Evolutionary conservation across 257 asterid genomes (phyloP), one percentile per base, ranked within the genome.

Genomic region (Penstemon davidsonii): DNA sequence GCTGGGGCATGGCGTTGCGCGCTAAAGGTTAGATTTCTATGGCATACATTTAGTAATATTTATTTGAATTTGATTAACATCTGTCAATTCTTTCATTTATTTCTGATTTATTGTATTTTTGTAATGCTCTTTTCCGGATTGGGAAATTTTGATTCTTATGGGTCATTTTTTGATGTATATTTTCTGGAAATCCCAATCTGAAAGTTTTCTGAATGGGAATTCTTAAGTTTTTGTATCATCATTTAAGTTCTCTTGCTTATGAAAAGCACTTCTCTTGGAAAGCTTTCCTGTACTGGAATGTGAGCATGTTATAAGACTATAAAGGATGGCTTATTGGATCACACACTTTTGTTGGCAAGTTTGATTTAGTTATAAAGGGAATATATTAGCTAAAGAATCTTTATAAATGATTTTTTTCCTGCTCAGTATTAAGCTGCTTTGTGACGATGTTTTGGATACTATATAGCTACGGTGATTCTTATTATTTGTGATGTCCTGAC

Each of bases 21-120:
- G 69, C 83, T 37, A 81, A 78, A 76, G 88, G 88, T 81, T 74
- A 74, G 75, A 64, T 66, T 54, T 72, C 55, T 51, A 36, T 41
- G 25, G 58, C 49, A 50, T 53, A 63, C 52, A 13, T 55, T 19
- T 7, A 7, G 55, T n/a, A 44, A 49, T 70, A 58, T 59, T 49
- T 40, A 41, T 64, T 64, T 51, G 59, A 11, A 4, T 59, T 64
- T 44, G 10, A 56, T 40, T 68, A 64, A 57, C 57, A 56, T 47
- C 12, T 56, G 4, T 15, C 47, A 33, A 25, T 25, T 25, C 33
- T 41, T n/a, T 25, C 0, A 10, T 0, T 13, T 2, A 41, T 3
- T 41, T 13, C 4, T 42, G 33, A 38, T 53, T 47, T 13, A 50
- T 40, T 62, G 37, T 45, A 8, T 45, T 9, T 13, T 50, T 2